These are phyloP conservation scores for Silene noctiflora DNA, from an alignment of 179 eudicot species.

Conservation along the genomic window DNA sequence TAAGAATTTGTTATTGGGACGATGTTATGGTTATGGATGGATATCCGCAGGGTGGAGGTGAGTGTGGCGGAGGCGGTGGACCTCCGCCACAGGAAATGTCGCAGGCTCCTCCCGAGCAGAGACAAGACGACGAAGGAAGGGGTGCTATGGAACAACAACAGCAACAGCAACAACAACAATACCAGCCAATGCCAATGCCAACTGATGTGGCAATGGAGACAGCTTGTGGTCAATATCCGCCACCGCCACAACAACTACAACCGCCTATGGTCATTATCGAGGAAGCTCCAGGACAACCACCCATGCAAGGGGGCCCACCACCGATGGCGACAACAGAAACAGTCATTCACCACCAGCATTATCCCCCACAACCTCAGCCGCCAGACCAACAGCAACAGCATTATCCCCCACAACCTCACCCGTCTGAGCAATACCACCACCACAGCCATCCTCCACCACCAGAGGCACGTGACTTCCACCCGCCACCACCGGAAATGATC, in stretches of 20 bases:
- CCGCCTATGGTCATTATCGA: constrained; percentile 38
- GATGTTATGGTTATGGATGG: constrained; percentile 32
- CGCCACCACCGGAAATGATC: constrained; percentile 49
- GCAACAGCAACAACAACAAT: too few species aligned
- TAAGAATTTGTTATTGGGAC: constrained; percentile 69
- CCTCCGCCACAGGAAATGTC: constrained; percentile 28
- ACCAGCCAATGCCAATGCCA: constrained; percentile 34
- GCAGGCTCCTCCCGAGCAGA: constrained; percentile 34
- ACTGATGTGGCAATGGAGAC: constrained; percentile 45
- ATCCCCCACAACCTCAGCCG: too few species aligned
- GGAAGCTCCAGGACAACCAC: constrained; percentile 44
- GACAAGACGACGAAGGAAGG: constrained; percentile 26
- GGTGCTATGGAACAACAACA: constrained; percentile 12
- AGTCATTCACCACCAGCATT: constrained; percentile 26
- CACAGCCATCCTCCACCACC: constrained; percentile 18
- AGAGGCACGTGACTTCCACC: constrained; percentile 29
- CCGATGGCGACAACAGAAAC: constrained; percentile 30
- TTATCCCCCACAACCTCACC: constrained; percentile 24
- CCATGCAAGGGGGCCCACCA: constrained; percentile 18
- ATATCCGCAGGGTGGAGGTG: constrained; percentile 31
- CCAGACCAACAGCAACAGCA: constrained; percentile 32
- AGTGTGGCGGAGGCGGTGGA: constrained; percentile 18
- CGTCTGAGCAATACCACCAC: constrained; percentile 29
- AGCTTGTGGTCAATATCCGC: constrained; percentile 9
- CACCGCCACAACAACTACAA: constrained; percentile 15